Percentiles rank a stretch among this genome's conserved stretches.
phyloP scores from a whole-genome alignment of 129 eudicot genomes.

The Helichrysum umbraculigerum region DNA sequence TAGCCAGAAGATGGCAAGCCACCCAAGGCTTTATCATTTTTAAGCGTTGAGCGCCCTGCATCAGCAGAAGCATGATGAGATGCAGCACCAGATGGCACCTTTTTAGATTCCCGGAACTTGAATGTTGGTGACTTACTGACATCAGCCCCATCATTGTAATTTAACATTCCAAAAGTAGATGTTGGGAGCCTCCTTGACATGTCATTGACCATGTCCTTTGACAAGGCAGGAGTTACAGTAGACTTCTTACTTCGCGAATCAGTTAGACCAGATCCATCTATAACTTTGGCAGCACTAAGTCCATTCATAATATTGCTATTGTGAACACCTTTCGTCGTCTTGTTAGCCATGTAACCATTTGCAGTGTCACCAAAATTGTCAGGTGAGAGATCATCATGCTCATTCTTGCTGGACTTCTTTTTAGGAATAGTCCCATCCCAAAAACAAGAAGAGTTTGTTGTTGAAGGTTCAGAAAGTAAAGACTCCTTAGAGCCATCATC shows the following conservation, averaged over 20 bases:
- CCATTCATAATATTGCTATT: constrained; percentile 21
- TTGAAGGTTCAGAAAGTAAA: constrained; percentile 40
- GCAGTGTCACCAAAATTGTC: constrained; percentile 28
- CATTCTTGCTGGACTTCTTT: constrained; percentile 30
- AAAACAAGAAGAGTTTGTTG: constrained; percentile 51
- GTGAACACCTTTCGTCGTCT: constrained; percentile 6
- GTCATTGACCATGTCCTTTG: constrained; percentile 27
- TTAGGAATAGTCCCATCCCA: constrained; percentile 45
- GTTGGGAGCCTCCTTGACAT: constrained; percentile 19
- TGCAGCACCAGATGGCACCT: constrained; percentile 15
- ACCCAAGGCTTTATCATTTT: constrained; percentile 20
- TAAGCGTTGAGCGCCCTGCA: constrained; percentile 22
- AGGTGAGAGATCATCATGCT: constrained; percentile 30
- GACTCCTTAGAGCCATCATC: constrained; percentile 39
- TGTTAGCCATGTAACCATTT: constrained; percentile 17
- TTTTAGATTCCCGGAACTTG: constrained; percentile 28
- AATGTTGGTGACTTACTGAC: constrained; percentile 7
- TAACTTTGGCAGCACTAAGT: constrained; percentile 1
- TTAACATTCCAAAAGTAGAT: constrained; percentile 26
- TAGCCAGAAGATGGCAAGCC: constrained; percentile 21
- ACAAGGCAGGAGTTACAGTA: constrained; percentile 9
- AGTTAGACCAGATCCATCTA: constrained; percentile 30
- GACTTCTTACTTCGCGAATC: constrained; percentile 32
- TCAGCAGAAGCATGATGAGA: constrained; percentile 10
- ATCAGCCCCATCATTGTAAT: constrained; percentile 10